Percentiles rank a stretch among this genome's conserved stretches.
These are phyloP conservation scores for Apocynum venetum DNA, from an alignment of 257 asterid species.

Conservation along the genomic window DNA sequence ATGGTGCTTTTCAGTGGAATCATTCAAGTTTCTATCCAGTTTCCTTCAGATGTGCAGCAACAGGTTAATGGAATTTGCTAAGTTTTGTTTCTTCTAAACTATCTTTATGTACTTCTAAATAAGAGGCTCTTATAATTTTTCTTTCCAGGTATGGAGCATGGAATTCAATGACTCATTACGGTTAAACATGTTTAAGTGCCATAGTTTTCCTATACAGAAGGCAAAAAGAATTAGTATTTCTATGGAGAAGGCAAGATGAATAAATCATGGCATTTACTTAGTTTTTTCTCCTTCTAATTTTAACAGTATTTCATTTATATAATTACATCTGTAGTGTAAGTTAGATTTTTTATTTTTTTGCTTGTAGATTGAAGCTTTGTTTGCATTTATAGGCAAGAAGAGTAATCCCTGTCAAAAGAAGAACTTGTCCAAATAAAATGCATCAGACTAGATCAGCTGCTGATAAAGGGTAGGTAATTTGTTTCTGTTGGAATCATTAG, in stretches of 20 bases:
- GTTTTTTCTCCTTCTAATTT: background rate
- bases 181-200: constrained; percentile 16
- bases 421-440: constrained; percentile 20
- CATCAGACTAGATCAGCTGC: constrained; percentile 21
- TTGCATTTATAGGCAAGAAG: constrained; percentile 25
- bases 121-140: background rate
- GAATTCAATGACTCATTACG: constrained; percentile 18
- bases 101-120: background rate
- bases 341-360: background rate
- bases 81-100: constrained; percentile 6
- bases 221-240: constrained; percentile 13
- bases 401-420: constrained; percentile 18
- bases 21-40: constrained; percentile 1
- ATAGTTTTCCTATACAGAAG: constrained; percentile 18
- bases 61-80: constrained; percentile 3
- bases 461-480: constrained; percentile 15
- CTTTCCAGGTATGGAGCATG: constrained; percentile 19
- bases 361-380: constrained; percentile 7
- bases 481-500: background rate
- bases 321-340: background rate
- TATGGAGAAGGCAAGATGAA: constrained; percentile 34
- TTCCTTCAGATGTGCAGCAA: background rate
- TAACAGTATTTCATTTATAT: background rate
- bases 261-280: background rate
- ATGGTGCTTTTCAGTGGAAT: constrained; percentile 10